Evolutionary conservation across 2,329 filamentous ascomycete genomes (phyloP).

Genomic region (Penicillium sp.): DNA sequence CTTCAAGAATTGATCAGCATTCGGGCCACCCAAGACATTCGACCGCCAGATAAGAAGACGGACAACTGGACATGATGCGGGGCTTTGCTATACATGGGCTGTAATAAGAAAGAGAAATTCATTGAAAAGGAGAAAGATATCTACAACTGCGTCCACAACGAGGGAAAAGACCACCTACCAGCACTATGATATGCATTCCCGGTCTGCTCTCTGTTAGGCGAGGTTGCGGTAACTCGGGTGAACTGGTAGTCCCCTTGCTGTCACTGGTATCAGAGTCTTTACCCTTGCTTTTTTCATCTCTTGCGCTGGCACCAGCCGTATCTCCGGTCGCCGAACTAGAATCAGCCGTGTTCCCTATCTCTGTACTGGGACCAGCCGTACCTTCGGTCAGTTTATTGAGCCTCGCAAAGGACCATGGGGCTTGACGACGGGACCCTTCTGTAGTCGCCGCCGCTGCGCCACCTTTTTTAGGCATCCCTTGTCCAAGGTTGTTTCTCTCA

Average conservation of each 20-base stretch:
- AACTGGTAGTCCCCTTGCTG: not conserved
- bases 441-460: no score
- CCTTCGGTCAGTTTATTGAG: not conserved
- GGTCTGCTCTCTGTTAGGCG: not conserved
- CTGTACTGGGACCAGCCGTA: not conserved
- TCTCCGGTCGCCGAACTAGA: no score
- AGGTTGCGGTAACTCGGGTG: not conserved
- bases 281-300: not conserved
- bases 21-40: no score
- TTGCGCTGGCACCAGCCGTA: not conserved
- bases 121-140: not conserved
- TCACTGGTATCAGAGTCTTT: not conserved
- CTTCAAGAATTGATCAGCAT: constrained; percentile 49
- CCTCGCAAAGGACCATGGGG: not conserved
- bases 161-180: not conserved
- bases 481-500: not conserved
- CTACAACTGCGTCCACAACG: not conserved
- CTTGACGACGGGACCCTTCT: not conserved
- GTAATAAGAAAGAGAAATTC: not conserved
- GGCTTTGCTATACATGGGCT: no score
- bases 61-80: not conserved
- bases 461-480: not conserved
- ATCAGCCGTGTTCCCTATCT: no score
- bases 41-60: no score
- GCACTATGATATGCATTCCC: not conserved